phyloP scores from a whole-genome alignment of 768 basidiomycete genomes.

The Lactifluus pinguis region DNA sequence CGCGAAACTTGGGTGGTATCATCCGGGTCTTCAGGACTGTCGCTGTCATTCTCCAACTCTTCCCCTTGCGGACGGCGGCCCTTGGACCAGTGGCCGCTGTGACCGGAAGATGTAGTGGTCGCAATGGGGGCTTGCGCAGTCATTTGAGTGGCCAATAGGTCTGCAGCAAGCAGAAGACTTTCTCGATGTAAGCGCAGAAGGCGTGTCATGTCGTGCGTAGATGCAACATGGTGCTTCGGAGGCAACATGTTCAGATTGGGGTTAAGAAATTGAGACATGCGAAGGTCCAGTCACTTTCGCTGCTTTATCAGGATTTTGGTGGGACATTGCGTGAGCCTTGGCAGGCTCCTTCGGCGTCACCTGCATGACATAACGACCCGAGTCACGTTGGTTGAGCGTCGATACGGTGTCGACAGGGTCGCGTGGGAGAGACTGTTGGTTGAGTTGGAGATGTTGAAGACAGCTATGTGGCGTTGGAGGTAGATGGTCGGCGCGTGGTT shows the following conservation, averaged over 20 bases:
- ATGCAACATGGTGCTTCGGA: conserved; percentile 37
- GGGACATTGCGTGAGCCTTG: not conserved
- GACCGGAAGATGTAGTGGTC: not conserved
- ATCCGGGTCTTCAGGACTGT: conserved; percentile 44
- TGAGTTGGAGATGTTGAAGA: no score
- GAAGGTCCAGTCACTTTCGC: conserved; percentile 6
- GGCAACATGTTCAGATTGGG: conserved; percentile 58
- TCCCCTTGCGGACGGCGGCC: conserved; percentile 53
- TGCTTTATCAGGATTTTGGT: conserved; percentile 2
- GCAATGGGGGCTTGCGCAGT: conserved; percentile 28
- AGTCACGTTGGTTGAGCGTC: no score
- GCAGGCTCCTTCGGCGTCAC: conserved; percentile 1
- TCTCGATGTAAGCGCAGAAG: conserved; percentile 31
- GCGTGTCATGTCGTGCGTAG: conserved; percentile 38
- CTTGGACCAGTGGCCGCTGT: conserved; percentile 48
- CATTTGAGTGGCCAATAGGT: conserved; percentile 48
- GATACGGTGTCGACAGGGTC: no score
- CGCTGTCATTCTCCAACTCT: conserved; percentile 58
- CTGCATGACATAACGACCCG: conserved; percentile 9
- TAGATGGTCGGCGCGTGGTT: no score
- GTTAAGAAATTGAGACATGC: conserved; percentile 57
- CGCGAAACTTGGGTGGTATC: conserved; percentile 48
- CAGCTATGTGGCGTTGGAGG: no score
- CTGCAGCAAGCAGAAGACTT: conserved; percentile 49
- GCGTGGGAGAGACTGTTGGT: no score